Base-by-base conservation (phyloP, 495 filamentous ascomycete species). In the Xylaria grammica region DNA sequence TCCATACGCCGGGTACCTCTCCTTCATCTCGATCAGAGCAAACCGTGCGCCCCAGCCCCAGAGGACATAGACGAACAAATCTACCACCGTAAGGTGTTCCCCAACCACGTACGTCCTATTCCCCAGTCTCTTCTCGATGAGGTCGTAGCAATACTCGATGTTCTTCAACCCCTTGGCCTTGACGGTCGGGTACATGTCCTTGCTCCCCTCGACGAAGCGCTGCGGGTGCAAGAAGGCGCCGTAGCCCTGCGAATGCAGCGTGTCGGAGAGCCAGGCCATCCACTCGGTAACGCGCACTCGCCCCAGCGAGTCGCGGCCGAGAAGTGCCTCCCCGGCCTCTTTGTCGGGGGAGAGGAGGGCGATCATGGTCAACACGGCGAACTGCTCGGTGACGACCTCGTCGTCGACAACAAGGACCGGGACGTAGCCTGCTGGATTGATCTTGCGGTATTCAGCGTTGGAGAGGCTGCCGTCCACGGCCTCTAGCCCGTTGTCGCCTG, bases 231-330 rank as follows among this genome's bases (percentile, higher is more conserved):
- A 62, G 32, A 65, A 53, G 17, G 36, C 59, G 4, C 71, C 75
- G 45, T 66, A 78, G 10, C 63, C 75, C 5, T 29, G 17, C 3
- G 52, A 65, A 51, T 80, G 78, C 58, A 80, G 24, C 8, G 73
- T 78, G 5, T 74, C 78, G 6, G 74, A 72, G 5, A 81, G 61
- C 69, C 72, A 81, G 32, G 65, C 69, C 68, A 79, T 24, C 79
- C 79, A 81, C 65, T 79, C 75, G 24, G 75, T 72, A 4, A 69
- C 66, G 20, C 73, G 67, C 11, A 73, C 72, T 1, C 54, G 70
- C 29, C 78, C 77, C 9, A 76, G 50, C 1, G 56, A 22, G 15
- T 68, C 70, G 24, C 45, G 42, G 9, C 79, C 79, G 24, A 79
- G 40, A 2, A 79, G 54, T 8, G 72, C 36, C 24, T 40, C 57